Conservation (phyloP, 2,329 filamentous ascomycete species). For the Trichoderma sp. region DNA sequence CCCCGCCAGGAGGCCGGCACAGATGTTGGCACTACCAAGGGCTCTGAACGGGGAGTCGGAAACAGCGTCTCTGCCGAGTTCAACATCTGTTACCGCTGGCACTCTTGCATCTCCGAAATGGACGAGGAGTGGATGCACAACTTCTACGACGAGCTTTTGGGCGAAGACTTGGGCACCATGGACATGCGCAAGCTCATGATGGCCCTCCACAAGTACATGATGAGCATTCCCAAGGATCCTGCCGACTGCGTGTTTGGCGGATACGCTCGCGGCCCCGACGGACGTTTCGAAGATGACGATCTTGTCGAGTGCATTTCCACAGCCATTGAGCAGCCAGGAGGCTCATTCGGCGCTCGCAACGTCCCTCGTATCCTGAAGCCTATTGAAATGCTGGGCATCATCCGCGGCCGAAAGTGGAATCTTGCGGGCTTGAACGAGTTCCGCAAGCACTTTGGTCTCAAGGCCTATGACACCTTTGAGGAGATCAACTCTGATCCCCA, state of each 20-base stretch:
- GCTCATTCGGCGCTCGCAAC: slow-evolving; percentile 73
- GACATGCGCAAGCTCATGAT: slow-evolving; percentile 63
- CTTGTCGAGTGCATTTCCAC: slow-evolving; percentile 70
- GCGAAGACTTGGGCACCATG: slow-evolving; percentile 58
- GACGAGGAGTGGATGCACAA: slow-evolving; percentile 82
- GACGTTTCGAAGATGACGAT: slow-evolving; percentile 74
- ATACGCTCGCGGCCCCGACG: slow-evolving; percentile 66
- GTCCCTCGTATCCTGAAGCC: slow-evolving; percentile 74
- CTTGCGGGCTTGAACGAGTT: slow-evolving; percentile 82
- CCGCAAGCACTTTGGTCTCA: slow-evolving; percentile 77
- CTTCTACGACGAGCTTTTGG: slow-evolving; percentile 65
- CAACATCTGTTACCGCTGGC: slow-evolving; percentile 87
- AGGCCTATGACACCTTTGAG: slow-evolving; percentile 76
- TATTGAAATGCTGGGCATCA: slow-evolving; percentile 79
- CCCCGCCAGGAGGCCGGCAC: slow-evolving; percentile 71
- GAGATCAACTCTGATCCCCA: slow-evolving; percentile 80
- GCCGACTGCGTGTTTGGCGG: slow-evolving; percentile 68
- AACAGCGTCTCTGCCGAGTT: slow-evolving; percentile 88
- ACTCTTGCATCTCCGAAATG: slow-evolving; percentile 70
- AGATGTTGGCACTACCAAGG: slow-evolving; percentile 55
- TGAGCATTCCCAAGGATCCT: slow-evolving; percentile 66
- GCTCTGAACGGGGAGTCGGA: slow-evolving; percentile 72
- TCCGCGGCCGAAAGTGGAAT: slow-evolving; percentile 77
- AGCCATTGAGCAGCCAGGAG: slow-evolving; percentile 76
- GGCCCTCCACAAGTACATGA: slow-evolving; percentile 66